Evolutionary conservation across 495 filamentous ascomycete genomes (phyloP), one percentile per base, ranked within the genome.

Genomic region (Lepraria neglecta): DNA sequence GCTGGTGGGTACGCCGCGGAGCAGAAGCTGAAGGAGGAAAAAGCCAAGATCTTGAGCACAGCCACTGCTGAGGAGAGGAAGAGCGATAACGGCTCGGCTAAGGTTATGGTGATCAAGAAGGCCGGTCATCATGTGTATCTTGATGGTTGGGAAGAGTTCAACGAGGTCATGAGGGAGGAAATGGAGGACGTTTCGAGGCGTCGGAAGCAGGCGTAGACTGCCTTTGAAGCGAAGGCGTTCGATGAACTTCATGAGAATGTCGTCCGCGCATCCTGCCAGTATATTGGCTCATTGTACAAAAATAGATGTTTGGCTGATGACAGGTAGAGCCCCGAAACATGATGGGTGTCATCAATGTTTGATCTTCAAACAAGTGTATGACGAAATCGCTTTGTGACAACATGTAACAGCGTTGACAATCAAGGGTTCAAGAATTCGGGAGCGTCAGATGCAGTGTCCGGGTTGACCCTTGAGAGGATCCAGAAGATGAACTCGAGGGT

Each of bases 121-220:
- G 90, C 95, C 1, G 94, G 94, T 0, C 94, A 98, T 71, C 94
- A 98, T 75, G 67, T 98, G 14, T 97, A 98, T 72, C 74, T 98
- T 21, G 92, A 97, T 68, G 91, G 89, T 33, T 87, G 82, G 72
- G 84, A 94, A 67, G 85, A 96, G 68, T 98, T 97, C 72, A 97
- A 98, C 72, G 72, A 80, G 35, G 74, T 87, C 28, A 82, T 96
- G 64, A 68, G 78, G 35, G 73, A 82, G 60, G 92, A 97, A 74
- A 85, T 97, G 86, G 81, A 84, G 67, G 92, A 95, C 63, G 84
- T 88, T 21, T 71, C 69, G 19, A 72, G 72, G 64, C 70, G 61
- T 53, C 72, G 73, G 57, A 77, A 81, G 64, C 58, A 58, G 9
- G 30, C 19, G 40, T 61, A 61, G 46, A 28, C 24, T 55, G n/a